These are phyloP conservation scores for Gnetum montanum DNA, from an alignment of 75 land plant genomes.

Conservation along the genomic window DNA sequence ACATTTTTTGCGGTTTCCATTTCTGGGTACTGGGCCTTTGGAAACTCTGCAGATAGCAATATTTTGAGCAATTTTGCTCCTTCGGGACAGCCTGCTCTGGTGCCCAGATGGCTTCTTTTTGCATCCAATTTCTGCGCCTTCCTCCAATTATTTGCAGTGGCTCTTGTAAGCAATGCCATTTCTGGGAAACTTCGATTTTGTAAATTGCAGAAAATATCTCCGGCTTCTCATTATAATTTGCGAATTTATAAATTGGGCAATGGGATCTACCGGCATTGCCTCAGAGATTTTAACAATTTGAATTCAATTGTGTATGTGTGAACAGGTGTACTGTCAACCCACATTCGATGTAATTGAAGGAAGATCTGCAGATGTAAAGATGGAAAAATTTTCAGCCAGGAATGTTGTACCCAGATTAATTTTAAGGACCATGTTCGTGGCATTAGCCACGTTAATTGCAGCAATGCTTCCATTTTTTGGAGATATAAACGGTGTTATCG, in stretches of 20 bases:
- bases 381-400: constrained; percentile 34
- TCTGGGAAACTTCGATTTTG: not conserved
- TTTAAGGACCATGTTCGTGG: constrained; percentile 27
- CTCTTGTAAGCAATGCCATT: constrained; percentile 46
- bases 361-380: constrained; percentile 28
- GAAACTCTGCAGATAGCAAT: constrained; percentile 34
- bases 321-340: constrained; percentile 76
- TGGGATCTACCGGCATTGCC: no score
- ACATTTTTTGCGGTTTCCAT: constrained; percentile 70
- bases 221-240: no score
- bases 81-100: constrained; percentile 18
- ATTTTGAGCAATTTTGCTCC: constrained; percentile 46
- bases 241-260: no score
- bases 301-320: no score
- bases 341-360: constrained; percentile 61
- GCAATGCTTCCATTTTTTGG: constrained; percentile 90
- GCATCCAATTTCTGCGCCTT: constrained; percentile 44
- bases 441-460: constrained; percentile 36
- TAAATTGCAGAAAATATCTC: no score
- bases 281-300: no score
- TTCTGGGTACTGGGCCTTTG: constrained; percentile 91
- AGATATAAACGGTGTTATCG: constrained; percentile 63
- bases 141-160: constrained; percentile 58
- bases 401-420: constrained; percentile 53
- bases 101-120: constrained; percentile 60